These are phyloP conservation scores for Rubroboletus satanas DNA, from an alignment of 768 basidiomycete species.

Conservation along the genomic window DNA sequence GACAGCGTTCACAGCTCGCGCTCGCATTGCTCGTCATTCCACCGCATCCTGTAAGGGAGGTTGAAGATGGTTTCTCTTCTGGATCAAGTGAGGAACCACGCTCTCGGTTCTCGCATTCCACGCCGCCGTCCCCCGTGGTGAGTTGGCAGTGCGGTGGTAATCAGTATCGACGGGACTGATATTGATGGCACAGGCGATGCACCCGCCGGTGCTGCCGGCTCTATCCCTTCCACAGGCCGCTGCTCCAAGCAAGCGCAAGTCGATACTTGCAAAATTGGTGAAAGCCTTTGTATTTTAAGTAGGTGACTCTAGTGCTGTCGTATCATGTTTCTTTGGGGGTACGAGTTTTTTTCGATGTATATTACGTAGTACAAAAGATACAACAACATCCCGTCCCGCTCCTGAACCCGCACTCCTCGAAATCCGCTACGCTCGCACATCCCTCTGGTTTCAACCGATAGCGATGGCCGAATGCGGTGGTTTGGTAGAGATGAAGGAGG, in stretches of 20 bases:
- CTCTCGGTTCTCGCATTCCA: slow-evolving; percentile 22
- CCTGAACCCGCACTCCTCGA: too few relatives aligned
- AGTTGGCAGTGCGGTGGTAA: background rate
- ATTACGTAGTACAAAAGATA: too few relatives aligned
- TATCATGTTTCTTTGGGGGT: too few relatives aligned
- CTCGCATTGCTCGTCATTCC: slow-evolving; percentile 10
- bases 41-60: background rate
- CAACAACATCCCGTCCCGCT: too few relatives aligned
- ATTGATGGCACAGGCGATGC: background rate
- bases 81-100: slow-evolving; percentile 17
- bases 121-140: slow-evolving; percentile 13
- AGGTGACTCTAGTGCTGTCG: background rate
- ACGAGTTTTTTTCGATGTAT: too few relatives aligned
- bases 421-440: too few relatives aligned
- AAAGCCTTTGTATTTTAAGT: slow-evolving; percentile 3
- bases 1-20: background rate
- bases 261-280: slow-evolving; percentile 9
- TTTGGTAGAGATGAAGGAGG: too few relatives aligned
- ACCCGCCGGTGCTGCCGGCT: background rate
- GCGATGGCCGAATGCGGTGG: too few relatives aligned
- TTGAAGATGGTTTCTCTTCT: background rate
- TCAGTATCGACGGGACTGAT: background rate
- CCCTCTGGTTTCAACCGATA: too few relatives aligned
- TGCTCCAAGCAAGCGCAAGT: slow-evolving; percentile 9
- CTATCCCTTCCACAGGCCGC: background rate